Conservation (phyloP, 164 flowering plant species). For the Liriodendron chinense region DNA sequence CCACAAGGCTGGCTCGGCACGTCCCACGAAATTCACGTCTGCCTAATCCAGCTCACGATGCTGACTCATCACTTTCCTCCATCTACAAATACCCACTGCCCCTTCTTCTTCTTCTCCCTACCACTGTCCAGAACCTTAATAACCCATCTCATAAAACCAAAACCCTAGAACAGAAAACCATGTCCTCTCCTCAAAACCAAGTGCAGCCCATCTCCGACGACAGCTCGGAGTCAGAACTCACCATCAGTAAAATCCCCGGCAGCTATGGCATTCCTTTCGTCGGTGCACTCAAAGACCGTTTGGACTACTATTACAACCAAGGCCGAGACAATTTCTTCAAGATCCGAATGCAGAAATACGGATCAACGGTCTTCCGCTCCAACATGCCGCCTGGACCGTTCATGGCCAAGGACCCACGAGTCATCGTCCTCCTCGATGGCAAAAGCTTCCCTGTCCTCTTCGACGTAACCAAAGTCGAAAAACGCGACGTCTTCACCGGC, state of each 20-base stretch:
- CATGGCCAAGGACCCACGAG: constrained; percentile 50
- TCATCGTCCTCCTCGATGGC: constrained; percentile 68
- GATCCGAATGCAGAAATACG: constrained; percentile 20
- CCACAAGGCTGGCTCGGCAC: too few species aligned
- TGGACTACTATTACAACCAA: constrained; percentile 41
- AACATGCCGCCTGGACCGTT: constrained; percentile 87
- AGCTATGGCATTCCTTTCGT: constrained; percentile 34
- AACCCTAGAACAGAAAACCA: background rate
- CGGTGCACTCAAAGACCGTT: constrained; percentile 34
- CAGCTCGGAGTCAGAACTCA: background rate
- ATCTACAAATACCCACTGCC: too few species aligned
- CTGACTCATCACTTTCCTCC: too few species aligned
- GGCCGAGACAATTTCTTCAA: constrained; percentile 36
- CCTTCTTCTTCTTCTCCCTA: too few species aligned
- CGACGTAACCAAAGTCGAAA: constrained; percentile 40
- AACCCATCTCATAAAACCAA: background rate
- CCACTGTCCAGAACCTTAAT: too few species aligned
- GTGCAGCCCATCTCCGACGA: background rate
- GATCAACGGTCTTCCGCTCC: constrained; percentile 41
- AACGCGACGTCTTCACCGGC: constrained; percentile 35
- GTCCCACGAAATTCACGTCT: too few species aligned
- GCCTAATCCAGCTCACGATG: too few species aligned
- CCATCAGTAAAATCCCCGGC: constrained; percentile 45
- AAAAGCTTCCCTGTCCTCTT: constrained; percentile 38
- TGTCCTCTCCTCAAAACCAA: background rate